These are phyloP conservation scores for Edaphochlamys debaryana DNA, from an alignment of 139 green algal species.

Conservation along the genomic window DNA sequence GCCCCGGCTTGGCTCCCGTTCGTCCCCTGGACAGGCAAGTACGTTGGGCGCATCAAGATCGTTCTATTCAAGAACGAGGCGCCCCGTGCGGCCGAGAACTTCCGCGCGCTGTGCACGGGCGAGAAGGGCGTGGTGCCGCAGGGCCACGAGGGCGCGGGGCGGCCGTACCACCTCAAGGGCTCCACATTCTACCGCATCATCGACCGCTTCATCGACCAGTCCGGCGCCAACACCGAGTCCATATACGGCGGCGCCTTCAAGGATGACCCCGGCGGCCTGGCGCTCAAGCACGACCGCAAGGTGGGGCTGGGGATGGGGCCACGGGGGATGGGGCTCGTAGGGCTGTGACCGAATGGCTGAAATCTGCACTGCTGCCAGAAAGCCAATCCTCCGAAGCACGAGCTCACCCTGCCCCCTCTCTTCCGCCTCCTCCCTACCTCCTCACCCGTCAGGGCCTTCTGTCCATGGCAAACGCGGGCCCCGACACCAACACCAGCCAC, in stretches of 20 bases:
- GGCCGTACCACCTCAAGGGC: slow-evolving; percentile 66
- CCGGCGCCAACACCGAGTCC: slow-evolving; percentile 68
- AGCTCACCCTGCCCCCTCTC: too few species aligned
- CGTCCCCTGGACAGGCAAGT: slow-evolving; percentile 46
- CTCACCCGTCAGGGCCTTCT: slow-evolving; percentile 62
- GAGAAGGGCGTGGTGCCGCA: slow-evolving; percentile 67
- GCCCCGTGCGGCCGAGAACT: slow-evolving; percentile 72
- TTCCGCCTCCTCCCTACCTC: background rate
- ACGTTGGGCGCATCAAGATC: slow-evolving; percentile 64
- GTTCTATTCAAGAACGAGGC: slow-evolving; percentile 60
- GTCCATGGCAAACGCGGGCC: slow-evolving; percentile 80
- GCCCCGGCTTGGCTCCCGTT: too few species aligned
- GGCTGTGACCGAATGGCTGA: too few species aligned
- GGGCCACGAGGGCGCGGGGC: slow-evolving; percentile 62
- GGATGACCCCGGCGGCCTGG: slow-evolving; percentile 73
- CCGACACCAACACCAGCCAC: slow-evolving; percentile 78
- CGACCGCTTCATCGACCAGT: slow-evolving; percentile 59
- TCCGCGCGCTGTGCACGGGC: slow-evolving; percentile 70
- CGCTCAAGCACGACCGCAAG: slow-evolving; percentile 77
- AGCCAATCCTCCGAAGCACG: too few species aligned
- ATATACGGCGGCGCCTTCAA: slow-evolving; percentile 77
- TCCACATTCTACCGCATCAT: slow-evolving; percentile 55
- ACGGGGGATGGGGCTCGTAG: too few species aligned
- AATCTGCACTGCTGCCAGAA: too few species aligned
- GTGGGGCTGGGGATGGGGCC: slow-evolving; percentile 15